Percentiles rank a stretch among this genome's conserved stretches.
These are phyloP conservation scores for Sporothrix inflata DNA, from an alignment of 2,329 filamentous ascomycete species.

Conservation along the genomic window DNA sequence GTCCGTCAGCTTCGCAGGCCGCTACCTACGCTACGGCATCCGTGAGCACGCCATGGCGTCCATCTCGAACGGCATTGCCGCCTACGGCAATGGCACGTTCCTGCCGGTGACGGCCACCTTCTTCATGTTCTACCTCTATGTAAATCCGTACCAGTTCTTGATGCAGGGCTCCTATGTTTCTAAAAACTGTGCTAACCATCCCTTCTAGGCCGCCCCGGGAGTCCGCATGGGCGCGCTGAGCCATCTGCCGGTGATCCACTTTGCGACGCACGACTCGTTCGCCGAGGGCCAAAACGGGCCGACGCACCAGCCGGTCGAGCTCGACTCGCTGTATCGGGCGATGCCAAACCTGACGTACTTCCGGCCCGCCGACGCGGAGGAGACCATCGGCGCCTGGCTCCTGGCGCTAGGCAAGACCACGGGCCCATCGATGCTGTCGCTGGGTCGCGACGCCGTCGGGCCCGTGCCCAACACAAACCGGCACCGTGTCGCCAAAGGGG, in stretches of 20 bases:
- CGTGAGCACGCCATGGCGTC: conserved; percentile 65
- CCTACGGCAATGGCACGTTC: conserved; percentile 51
- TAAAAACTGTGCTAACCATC: too few relatives aligned
- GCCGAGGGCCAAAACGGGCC: conserved; percentile 64
- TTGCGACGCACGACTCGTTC: conserved; percentile 65
- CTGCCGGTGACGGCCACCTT: conserved; percentile 59
- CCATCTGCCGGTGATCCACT: conserved; percentile 59
- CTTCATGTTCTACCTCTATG: conserved; percentile 57
- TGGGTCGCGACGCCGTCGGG: conserved; percentile 46
- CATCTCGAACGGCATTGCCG: conserved; percentile 62
- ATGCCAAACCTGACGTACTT: conserved; percentile 67
- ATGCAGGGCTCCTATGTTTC: too few relatives aligned
- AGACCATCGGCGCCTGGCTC: conserved; percentile 54
- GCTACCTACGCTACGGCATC: conserved; percentile 64
- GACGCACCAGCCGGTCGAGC: conserved; percentile 64
- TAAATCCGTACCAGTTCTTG: not conserved
- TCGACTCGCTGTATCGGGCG: conserved; percentile 60
- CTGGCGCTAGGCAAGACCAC: conserved; percentile 42
- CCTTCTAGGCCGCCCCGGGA: conserved; percentile 19
- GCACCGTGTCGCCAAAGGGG: conserved; percentile 45
- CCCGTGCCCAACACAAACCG: conserved; percentile 43
- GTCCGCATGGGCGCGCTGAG: conserved; percentile 59
- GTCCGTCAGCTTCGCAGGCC: conserved; percentile 46
- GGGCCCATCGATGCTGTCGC: conserved; percentile 49
- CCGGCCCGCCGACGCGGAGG: conserved; percentile 61